These are phyloP conservation scores for Fusarium caatingaense DNA, from an alignment of 2,329 filamentous ascomycete genomes.

Conservation along the genomic window DNA sequence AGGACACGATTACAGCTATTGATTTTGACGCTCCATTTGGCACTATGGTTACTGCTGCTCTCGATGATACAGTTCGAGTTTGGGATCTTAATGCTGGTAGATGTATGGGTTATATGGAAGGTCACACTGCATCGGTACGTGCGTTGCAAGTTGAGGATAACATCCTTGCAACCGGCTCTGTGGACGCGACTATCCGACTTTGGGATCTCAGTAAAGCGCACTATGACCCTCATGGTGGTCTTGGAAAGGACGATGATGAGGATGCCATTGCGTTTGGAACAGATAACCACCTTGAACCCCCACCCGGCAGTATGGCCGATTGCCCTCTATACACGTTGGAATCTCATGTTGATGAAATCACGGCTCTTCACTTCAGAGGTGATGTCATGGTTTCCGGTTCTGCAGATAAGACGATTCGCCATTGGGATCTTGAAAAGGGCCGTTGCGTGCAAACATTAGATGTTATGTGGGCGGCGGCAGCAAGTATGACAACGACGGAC, in stretches of 20 bases:
- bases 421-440: slow-evolving; percentile 98
- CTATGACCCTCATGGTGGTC: slow-evolving; percentile 77
- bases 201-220: slow-evolving; percentile 95
- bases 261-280: slow-evolving; percentile 79
- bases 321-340: slow-evolving; percentile 89
- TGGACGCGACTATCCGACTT: slow-evolving; percentile 92
- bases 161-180: slow-evolving; percentile 91
- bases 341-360: slow-evolving; percentile 93
- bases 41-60: slow-evolving; percentile 88
- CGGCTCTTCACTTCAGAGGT: slow-evolving; percentile 89
- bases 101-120: slow-evolving; percentile 91
- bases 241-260: slow-evolving; percentile 70
- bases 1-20: slow-evolving; percentile 86
- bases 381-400: slow-evolving; percentile 95
- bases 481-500: slow-evolving; percentile 71
- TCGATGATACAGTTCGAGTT: slow-evolving; percentile 93
- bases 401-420: slow-evolving; percentile 94
- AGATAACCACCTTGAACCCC: slow-evolving; percentile 76
- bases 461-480: slow-evolving; percentile 95
- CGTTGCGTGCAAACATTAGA: slow-evolving; percentile 97
- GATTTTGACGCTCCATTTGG: slow-evolving; percentile 99
- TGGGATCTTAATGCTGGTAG: slow-evolving; percentile 96
- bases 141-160: slow-evolving; percentile 95
- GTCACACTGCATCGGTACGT: slow-evolving; percentile 93
- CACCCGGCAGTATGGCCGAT: slow-evolving; percentile 85